A percentile compares a stretch with the other conserved stretches of the same genome.
phyloP scores from a whole-genome alignment of 768 basidiomycete genomes.

The Ephemerocybe angulata region DNA sequence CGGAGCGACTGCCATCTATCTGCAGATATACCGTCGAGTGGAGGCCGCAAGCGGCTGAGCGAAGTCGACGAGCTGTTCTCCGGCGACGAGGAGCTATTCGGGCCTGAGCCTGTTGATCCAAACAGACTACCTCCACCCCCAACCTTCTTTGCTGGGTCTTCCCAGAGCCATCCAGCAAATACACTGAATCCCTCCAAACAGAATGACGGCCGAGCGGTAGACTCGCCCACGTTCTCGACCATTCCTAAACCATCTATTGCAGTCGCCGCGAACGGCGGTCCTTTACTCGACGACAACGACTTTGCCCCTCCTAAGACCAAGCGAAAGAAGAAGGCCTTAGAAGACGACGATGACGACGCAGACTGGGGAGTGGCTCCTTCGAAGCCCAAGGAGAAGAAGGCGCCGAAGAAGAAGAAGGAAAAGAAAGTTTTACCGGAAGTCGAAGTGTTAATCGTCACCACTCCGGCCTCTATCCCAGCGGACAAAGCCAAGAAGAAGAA shows the following conservation, averaged over 20 bases:
- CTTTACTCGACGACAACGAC: too few species aligned
- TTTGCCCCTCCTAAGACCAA: neutral
- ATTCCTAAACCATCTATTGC: too few species aligned
- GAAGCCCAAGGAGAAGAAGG: conserved; percentile 21
- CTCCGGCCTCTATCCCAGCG: neutral
- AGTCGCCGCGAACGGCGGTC: too few species aligned
- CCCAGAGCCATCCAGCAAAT: conserved; percentile 10
- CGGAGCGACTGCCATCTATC: conserved; percentile 14
- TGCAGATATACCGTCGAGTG: conserved; percentile 21
- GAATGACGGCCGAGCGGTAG: conserved; percentile 26
- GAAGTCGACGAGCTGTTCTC: conserved; percentile 28
- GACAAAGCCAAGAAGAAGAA: conserved; percentile 13
- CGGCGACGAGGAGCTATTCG: conserved; percentile 7
- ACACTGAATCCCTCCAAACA: too few species aligned
- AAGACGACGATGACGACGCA: neutral
- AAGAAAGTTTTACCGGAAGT: conserved; percentile 15
- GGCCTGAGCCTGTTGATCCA: conserved; percentile 8
- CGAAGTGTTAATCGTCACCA: conserved; percentile 25
- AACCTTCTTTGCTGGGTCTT: conserved; percentile 46
- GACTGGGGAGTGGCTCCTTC: neutral
- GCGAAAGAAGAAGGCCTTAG: neutral
- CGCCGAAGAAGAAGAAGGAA: conserved; percentile 26
- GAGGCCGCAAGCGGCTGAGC: conserved; percentile 21
- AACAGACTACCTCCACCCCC: conserved; percentile 28
- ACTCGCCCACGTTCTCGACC: conserved; percentile 28